Conservation (phyloP, 2,329 filamentous ascomycete genomes). For the Seiridium unicorne region DNA sequence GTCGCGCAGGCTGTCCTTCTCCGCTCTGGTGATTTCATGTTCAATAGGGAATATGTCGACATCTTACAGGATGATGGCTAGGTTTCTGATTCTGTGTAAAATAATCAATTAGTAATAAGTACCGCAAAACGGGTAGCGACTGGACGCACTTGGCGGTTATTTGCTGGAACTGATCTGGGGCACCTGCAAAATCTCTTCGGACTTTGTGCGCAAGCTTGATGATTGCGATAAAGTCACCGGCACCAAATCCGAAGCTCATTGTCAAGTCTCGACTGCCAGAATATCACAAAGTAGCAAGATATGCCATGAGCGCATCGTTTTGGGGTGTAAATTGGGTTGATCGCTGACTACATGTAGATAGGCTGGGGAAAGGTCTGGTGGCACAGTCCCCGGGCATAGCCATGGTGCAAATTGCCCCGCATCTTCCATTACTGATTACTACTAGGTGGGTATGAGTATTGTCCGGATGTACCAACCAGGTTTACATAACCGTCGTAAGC, state of each 20-base stretch:
- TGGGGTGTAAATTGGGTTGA: too few relatives aligned
- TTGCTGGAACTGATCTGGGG: conserved; percentile 23
- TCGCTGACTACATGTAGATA: too few relatives aligned
- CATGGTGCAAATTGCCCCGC: too few relatives aligned
- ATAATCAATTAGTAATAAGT: neutral
- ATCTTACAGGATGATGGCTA: neutral
- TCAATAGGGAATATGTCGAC: conserved; percentile 10
- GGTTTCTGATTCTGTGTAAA: conserved; percentile 15
- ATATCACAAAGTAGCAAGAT: neutral
- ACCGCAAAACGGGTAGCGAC: too few relatives aligned
- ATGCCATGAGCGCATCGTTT: too few relatives aligned
- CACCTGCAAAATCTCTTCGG: conserved; percentile 22
- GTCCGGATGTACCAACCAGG: too few relatives aligned
- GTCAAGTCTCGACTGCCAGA: neutral
- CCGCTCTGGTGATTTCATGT: conserved; percentile 13
- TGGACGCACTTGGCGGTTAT: conserved; percentile 21
- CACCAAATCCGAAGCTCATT: conserved; percentile 20
- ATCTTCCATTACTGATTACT: too few relatives aligned
- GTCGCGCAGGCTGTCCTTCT: conserved; percentile 16
- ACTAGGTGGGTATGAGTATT: too few relatives aligned
- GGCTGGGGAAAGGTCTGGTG: too few relatives aligned
- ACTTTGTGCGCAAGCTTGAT: conserved; percentile 23
- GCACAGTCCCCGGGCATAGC: too few relatives aligned
- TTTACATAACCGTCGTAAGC: too few relatives aligned
- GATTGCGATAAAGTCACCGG: conserved; percentile 27